Percentiles rank a stretch among this genome's conserved stretches.
Evolutionary conservation across 208 protist species (phyloP).

Genomic region (Leptomonas seymouri): DNA sequence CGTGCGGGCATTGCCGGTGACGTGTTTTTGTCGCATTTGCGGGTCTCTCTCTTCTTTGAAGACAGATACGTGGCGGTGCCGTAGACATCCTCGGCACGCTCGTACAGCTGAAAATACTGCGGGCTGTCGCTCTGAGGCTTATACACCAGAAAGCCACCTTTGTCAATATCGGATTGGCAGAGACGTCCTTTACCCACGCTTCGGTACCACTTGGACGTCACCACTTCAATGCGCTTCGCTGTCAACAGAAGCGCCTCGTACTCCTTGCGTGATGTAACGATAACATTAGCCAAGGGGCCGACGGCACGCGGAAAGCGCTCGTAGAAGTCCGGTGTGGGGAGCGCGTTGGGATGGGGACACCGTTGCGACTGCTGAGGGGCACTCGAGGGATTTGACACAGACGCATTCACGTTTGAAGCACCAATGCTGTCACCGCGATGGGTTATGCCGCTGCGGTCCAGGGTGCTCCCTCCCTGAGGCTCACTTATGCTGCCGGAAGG

Average conservation of each 20-base stretch:
- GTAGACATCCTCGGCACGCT: neutral
- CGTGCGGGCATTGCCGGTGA: too few relatives aligned
- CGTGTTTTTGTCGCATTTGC: too few relatives aligned
- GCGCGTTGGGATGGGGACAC: neutral
- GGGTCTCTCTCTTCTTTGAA: neutral
- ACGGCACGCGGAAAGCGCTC: conserved; percentile 6
- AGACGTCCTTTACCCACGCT: neutral
- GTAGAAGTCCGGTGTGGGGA: conserved; percentile 9
- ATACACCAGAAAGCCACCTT: conserved; percentile 7
- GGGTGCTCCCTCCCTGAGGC: too few relatives aligned
- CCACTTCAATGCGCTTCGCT: neutral
- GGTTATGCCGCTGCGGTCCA: too few relatives aligned
- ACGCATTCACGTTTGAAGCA: too few relatives aligned
- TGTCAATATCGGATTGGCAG: neutral
- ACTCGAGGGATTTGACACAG: neutral
- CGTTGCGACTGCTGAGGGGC: neutral
- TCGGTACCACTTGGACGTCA: neutral
- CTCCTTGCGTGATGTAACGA: conserved; percentile 1
- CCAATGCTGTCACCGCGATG: neutral
- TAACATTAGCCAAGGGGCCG: conserved; percentile 4
- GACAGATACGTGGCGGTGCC: conserved; percentile 3
- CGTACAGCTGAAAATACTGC: conserved; percentile 5
- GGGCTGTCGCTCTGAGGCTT: neutral
- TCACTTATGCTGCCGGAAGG: neutral
- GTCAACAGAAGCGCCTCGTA: neutral